Percentiles rank a stretch among this genome's conserved stretches.
Conservation (phyloP, 129 eudicot species). For the Chrysanthemum seticuspe region DNA sequence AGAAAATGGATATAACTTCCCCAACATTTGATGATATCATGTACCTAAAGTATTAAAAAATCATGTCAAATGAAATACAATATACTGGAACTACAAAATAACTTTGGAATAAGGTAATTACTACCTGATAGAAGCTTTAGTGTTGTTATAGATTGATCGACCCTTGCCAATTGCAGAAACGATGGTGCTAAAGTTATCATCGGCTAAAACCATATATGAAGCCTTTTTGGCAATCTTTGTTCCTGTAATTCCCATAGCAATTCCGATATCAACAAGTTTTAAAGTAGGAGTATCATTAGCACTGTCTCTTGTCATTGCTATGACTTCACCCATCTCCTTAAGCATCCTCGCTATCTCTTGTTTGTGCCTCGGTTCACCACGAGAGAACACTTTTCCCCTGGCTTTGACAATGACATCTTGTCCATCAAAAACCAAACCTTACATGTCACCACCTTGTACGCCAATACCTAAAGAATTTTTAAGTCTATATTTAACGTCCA, state of each 20-base stretch:
- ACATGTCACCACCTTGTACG: too few relatives aligned
- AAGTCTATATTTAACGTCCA: too few relatives aligned
- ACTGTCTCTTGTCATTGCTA: constrained; percentile 96
- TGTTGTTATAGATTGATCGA: constrained; percentile 78
- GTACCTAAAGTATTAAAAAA: constrained; percentile 46
- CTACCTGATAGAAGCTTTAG: constrained; percentile 87
- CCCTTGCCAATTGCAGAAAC: constrained; percentile 87
- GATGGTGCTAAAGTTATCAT: constrained; percentile 87
- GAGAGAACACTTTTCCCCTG: constrained; percentile 86
- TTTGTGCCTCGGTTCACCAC: constrained; percentile 90
- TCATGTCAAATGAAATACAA: background rate
- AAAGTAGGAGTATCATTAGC: constrained; percentile 97
- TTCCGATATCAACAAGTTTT: constrained; percentile 84
- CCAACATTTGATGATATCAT: constrained; percentile 95
- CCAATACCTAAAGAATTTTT: too few relatives aligned
- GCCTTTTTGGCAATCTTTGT: constrained; percentile 99
- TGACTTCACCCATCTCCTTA: constrained; percentile 72
- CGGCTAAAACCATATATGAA: constrained; percentile 87
- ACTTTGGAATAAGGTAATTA: background rate
- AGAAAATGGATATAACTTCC: constrained; percentile 79
- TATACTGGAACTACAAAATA: background rate
- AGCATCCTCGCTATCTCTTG: constrained; percentile 88
- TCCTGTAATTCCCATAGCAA: constrained; percentile 90
- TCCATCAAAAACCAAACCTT: too few relatives aligned
- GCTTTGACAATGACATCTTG: constrained; percentile 29